Conservation (phyloP, 495 filamentous ascomycete genomes). For the Xylaria venustula region DNA sequence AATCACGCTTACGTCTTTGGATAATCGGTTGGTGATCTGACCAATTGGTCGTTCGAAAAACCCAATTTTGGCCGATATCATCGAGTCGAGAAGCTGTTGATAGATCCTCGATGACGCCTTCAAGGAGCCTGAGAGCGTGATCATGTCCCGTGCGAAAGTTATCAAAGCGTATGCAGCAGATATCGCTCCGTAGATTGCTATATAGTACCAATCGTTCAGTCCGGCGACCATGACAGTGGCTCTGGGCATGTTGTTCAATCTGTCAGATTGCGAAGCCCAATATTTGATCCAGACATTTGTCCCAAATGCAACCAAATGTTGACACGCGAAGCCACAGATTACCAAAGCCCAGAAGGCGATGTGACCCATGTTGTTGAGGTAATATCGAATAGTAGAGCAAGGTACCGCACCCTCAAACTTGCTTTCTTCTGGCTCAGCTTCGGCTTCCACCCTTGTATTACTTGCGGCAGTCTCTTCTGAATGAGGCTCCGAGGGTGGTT, state of each 20-base stretch:
- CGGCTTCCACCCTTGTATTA: no score
- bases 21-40: no score
- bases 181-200: conserved; percentile 68
- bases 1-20: no score
- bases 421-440: no score
- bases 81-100: no score
- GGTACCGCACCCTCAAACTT: no score
- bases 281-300: conserved; percentile 79
- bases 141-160: conserved; percentile 66
- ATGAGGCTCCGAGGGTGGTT: no score
- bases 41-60: no score
- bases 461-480: no score
- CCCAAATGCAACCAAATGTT: conserved; percentile 69
- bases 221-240: conserved; percentile 27
- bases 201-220: conserved; percentile 69
- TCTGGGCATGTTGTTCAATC: not conserved
- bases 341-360: conserved; percentile 78
- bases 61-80: no score
- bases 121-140: conserved; percentile 76
- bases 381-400: conserved; percentile 65
- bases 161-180: conserved; percentile 62
- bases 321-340: conserved; percentile 59
- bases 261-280: conserved; percentile 49
- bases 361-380: conserved; percentile 71
- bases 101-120: conserved; percentile 72